Percentiles rank a stretch among this genome's conserved stretches.
Conservation (phyloP, 2,329 filamentous ascomycete species). For the Colletotrichum sp. region DNA sequence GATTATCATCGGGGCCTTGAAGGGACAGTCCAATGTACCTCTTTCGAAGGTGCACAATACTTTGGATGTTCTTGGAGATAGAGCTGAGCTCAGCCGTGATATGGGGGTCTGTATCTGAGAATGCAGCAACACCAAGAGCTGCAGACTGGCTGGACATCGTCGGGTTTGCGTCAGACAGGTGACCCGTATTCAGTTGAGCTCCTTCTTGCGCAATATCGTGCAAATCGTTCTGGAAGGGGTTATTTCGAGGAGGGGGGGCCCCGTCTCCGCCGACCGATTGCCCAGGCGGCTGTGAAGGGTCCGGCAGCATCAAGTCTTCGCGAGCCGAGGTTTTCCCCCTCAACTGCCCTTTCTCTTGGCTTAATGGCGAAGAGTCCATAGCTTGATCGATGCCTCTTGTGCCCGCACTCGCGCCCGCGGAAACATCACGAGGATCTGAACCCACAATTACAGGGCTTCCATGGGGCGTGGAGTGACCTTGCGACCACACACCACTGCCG, state of each 20-base stretch:
- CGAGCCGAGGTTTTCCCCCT: not conserved
- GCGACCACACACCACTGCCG: conserved; percentile 39
- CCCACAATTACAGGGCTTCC: conserved; percentile 49
- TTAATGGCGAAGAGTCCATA: conserved; percentile 25
- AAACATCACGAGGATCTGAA: conserved; percentile 21
- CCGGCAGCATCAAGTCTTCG: conserved; percentile 2
- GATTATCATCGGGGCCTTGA: conserved; percentile 84
- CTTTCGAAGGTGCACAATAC: conserved; percentile 84
- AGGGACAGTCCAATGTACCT: conserved; percentile 88
- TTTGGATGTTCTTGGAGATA: conserved; percentile 91
- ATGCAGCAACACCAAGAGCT: conserved; percentile 69
- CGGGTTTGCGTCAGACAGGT: not conserved
- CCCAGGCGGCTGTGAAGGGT: not conserved
- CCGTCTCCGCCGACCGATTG: not conserved
- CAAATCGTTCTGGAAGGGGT: not conserved
- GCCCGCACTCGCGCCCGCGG: conserved; percentile 28
- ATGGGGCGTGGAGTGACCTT: conserved; percentile 45
- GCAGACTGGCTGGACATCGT: conserved; percentile 41
- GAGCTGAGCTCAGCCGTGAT: conserved; percentile 83
- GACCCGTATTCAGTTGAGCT: not conserved
- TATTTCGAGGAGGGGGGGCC: not conserved
- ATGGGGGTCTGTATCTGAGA: conserved; percentile 75
- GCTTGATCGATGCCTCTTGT: conserved; percentile 31
- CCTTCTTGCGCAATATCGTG: not conserved
- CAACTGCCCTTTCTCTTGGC: not conserved